Evolutionary conservation across 2,329 filamentous ascomycete species (phyloP).

Genomic region (Phialocephala subalpina): DNA sequence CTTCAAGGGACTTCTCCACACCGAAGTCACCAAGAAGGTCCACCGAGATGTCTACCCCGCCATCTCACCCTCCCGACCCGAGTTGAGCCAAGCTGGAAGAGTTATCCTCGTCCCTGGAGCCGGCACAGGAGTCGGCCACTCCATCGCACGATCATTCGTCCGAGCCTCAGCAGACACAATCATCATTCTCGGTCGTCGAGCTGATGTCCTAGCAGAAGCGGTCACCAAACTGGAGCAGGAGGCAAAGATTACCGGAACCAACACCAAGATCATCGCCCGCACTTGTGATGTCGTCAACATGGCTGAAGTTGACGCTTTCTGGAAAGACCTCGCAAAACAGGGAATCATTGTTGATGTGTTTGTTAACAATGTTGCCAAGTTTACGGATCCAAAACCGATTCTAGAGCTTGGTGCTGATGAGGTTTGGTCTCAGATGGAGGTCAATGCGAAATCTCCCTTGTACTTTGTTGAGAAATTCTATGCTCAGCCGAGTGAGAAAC

Average conservation of each 20-base stretch:
- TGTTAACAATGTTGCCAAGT: not conserved
- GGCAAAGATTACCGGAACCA: not conserved
- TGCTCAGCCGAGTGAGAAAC: conserved; percentile 10
- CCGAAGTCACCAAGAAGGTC: not conserved
- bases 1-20: not conserved
- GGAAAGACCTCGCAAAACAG: not conserved
- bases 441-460: conserved; percentile 8
- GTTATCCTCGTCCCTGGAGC: not conserved
- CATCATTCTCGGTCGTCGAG: conserved; percentile 1
- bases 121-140: not conserved
- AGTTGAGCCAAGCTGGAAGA: not conserved
- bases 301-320: not conserved
- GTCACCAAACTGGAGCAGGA: not conserved
- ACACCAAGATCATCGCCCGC: not conserved
- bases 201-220: not conserved
- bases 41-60: not conserved
- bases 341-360: conserved; percentile 3
- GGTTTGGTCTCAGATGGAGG: conserved; percentile 8
- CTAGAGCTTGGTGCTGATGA: conserved; percentile 6
- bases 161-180: not conserved
- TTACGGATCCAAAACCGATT: not conserved
- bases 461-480: conserved; percentile 6
- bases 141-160: not conserved
- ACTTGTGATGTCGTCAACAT: not conserved
- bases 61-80: not conserved